These are phyloP conservation scores for Plasmodium adleri DNA, from an alignment of 169 alveolate species.

Conservation along the genomic window DNA sequence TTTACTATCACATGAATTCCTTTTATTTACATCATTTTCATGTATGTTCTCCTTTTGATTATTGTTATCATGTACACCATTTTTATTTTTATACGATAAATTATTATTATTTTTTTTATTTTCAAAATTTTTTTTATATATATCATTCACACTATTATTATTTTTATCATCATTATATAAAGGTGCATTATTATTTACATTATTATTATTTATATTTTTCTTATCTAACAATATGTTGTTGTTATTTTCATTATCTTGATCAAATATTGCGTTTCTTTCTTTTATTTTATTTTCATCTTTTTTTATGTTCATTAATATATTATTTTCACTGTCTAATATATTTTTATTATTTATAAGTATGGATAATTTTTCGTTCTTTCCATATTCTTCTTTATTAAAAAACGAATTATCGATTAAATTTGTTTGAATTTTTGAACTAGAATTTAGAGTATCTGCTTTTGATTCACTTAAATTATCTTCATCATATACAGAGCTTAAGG, in stretches of 20 bases:
- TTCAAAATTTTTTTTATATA: not conserved
- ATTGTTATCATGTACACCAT: no score
- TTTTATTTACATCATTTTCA: not conserved
- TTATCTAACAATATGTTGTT: not conserved
- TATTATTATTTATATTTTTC: not conserved
- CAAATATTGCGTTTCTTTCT: not conserved
- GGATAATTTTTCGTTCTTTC: not conserved
- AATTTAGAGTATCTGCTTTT: no score
- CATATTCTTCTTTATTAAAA: constrained; percentile 1
- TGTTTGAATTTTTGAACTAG: not conserved
- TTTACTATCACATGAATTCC: constrained; percentile 2
- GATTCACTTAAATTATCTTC: no score
- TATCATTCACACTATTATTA: not conserved
- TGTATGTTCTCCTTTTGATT: not conserved
- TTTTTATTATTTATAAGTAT: no score
- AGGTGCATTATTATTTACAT: not conserved
- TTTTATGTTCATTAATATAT: not conserved
- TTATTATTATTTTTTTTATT: not conserved
- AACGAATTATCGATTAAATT: constrained; percentile 25
- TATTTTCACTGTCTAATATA: not conserved
- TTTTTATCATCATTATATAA: not conserved
- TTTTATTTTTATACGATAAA: not conserved
- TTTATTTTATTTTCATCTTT: not conserved
- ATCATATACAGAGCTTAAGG: no score
- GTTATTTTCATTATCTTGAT: not conserved